Evolutionary conservation across 495 filamentous ascomycete species (phyloP).

Genomic region (Lasiosphaeriaceae sp.): DNA sequence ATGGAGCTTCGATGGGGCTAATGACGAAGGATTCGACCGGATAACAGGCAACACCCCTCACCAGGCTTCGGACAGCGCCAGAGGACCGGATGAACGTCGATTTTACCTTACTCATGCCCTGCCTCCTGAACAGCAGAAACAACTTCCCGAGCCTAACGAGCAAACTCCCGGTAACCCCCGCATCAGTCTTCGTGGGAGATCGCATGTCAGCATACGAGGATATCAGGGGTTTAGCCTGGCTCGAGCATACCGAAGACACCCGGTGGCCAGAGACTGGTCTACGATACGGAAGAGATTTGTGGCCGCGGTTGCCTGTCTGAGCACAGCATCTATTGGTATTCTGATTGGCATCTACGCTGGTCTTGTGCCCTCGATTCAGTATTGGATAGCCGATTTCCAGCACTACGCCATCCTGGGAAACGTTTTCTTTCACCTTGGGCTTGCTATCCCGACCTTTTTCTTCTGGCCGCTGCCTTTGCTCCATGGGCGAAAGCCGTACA

Average conservation of each 20-base stretch:
- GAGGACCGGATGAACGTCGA: slow-evolving; percentile 6
- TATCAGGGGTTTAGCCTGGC: slow-evolving; percentile 50
- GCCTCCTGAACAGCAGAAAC: not conserved
- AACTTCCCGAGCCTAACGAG: not conserved
- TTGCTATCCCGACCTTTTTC: slow-evolving; percentile 62
- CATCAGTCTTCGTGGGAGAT: slow-evolving; percentile 35
- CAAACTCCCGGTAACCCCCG: slow-evolving; percentile 13
- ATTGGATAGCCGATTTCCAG: slow-evolving; percentile 60
- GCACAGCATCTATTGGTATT: slow-evolving; percentile 62
- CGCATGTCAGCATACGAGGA: slow-evolving; percentile 39
- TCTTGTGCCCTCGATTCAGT: slow-evolving; percentile 70
- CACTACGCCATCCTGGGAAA: slow-evolving; percentile 69
- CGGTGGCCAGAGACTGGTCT: slow-evolving; percentile 63
- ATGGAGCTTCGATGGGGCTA: slow-evolving; percentile 18
- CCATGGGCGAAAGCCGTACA: slow-evolving; percentile 73
- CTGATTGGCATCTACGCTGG: slow-evolving; percentile 73
- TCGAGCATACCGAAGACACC: slow-evolving; percentile 47
- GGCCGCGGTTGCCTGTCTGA: slow-evolving; percentile 65
- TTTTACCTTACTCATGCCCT: not conserved
- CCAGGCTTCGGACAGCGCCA: slow-evolving; percentile 12
- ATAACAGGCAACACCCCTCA: not conserved
- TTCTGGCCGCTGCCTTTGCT: slow-evolving; percentile 74
- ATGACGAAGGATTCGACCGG: slow-evolving; percentile 11
- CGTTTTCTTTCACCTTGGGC: slow-evolving; percentile 62
- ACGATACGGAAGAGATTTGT: slow-evolving; percentile 59